Evolutionary conservation across 345 rosid genomes (phyloP).

Genomic region (Citrus trifoliata): DNA sequence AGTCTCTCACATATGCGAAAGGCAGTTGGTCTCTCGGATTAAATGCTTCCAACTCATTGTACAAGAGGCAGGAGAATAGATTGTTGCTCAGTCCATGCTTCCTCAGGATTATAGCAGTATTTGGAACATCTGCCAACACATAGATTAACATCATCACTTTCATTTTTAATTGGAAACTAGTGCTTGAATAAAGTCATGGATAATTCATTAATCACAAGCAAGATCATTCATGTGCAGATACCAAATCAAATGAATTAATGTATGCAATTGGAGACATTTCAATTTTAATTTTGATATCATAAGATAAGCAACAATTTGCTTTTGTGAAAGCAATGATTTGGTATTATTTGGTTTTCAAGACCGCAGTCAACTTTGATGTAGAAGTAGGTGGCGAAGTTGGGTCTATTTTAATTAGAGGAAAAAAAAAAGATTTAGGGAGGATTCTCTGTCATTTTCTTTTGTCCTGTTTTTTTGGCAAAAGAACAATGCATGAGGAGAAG

Average conservation of each 20-base stretch:
- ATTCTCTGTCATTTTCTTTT: neutral
- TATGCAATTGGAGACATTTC: neutral
- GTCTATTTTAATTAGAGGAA: neutral
- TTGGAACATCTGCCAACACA: constrained; percentile 69
- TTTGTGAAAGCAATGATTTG: neutral
- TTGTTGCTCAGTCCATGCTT: constrained; percentile 58
- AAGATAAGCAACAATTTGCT: neutral
- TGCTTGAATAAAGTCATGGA: neutral
- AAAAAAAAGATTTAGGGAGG: neutral
- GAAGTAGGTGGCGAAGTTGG: neutral
- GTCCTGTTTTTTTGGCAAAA: neutral
- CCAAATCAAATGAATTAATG: neutral
- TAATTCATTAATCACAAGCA: neutral
- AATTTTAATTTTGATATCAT: neutral
- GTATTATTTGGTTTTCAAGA: neutral
- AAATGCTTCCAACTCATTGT: constrained; percentile 81
- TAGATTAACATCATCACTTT: neutral
- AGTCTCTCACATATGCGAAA: constrained; percentile 74
- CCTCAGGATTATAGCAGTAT: constrained; percentile 67
- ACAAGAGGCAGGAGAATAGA: constrained; percentile 75
- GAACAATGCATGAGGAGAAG: neutral
- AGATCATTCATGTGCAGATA: neutral
- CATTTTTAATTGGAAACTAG: neutral
- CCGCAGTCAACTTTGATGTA: neutral
- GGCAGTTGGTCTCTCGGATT: constrained; percentile 82